Evolutionary conservation across 257 asterid genomes (phyloP), one percentile per base, ranked within the genome.

Genomic region (Solanum microdontum): DNA sequence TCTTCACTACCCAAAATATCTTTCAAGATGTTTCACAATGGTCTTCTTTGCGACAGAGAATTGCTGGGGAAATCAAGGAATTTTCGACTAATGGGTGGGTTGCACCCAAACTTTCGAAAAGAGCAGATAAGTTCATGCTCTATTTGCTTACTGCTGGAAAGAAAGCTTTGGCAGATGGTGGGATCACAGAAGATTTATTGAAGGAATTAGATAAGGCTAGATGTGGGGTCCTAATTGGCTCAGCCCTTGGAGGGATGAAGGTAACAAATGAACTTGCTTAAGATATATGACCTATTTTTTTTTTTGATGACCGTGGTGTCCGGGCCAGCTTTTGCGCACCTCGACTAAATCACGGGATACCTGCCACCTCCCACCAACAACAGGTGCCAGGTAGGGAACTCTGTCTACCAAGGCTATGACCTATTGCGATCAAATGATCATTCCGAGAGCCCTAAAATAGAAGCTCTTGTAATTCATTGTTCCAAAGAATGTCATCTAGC

Each of bases 191-290:
- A 19, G 90, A 91, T 4, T 87, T 89, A 21, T 85, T 90, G 91
- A 45, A 15, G 23, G 92, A 87, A 77, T 82, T 91, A 51, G 93
- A 92, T 84, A 90, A 86, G 87, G 66, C 90, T 13, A 91, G 87
- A 87, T 91, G 93, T 21, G 94, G 94, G 10, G 87, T 92, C 48
- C 55, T 92, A 39, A 91, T 92, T 82, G 94, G 94, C 14, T 92
- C 94, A 37, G 90, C 93, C 62, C 90, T 91, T 45, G 94, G 94
- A 34, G 92, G 94, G 37, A 84, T 92, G 90, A 88, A 89, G 93
- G 93, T 92, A 86, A 76, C 33, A 23, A 37, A 37, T 37, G 19
- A 37, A 76, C 23, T 75, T 75, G 55, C 83, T 37, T 37, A 23
- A 75, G 83, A 75, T 37, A 37, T 11, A 36, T 75, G 55, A 21